Percentiles rank a stretch among this genome's conserved stretches.
These are phyloP conservation scores for Ceriops tagal DNA, from an alignment of 345 rosid species.

Conservation along the genomic window DNA sequence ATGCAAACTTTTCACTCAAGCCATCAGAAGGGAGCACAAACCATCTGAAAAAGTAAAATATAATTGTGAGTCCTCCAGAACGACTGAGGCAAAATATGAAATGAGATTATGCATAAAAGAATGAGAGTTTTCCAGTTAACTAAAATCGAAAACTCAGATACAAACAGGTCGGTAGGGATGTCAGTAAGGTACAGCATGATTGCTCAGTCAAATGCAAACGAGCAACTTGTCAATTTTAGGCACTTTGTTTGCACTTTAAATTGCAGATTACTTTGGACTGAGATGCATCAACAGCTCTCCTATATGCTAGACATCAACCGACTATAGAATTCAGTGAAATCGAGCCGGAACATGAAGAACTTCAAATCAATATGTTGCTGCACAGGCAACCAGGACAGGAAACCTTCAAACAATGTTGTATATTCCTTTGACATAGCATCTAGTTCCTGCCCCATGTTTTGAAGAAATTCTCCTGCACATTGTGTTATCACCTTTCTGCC, in stretches of 20 bases:
- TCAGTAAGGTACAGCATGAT: constrained; percentile 22
- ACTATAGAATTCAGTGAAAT: constrained; percentile 91
- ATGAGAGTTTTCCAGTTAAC: constrained; percentile 27
- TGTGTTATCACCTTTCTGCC: constrained; percentile 84
- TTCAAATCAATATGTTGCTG: constrained; percentile 91
- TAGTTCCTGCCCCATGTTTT: constrained; percentile 70
- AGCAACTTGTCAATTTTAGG: constrained; percentile 15
- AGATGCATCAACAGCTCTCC: constrained; percentile 19
- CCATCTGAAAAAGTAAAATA: constrained; percentile 38
- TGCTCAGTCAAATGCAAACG: constrained; percentile 15
- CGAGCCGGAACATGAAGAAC: constrained; percentile 90
- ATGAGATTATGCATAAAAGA: neutral
- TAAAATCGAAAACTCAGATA: constrained; percentile 23
- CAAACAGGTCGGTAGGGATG: constrained; percentile 26
- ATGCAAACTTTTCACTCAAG: constrained; percentile 27
- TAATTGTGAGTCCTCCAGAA: constrained; percentile 4
- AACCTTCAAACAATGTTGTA: constrained; percentile 65
- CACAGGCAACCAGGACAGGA: constrained; percentile 79
- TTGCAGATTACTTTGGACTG: constrained; percentile 12
- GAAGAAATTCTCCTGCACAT: constrained; percentile 90
- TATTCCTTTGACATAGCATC: constrained; percentile 69
- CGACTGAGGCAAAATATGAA: neutral
- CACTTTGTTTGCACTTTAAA: constrained; percentile 12
- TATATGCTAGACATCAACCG: constrained; percentile 47
- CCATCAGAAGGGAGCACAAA: constrained; percentile 24